Evolutionary conservation across 2,329 filamentous ascomycete species (phyloP).

Genomic region (Pleurostoma richardsiae): DNA sequence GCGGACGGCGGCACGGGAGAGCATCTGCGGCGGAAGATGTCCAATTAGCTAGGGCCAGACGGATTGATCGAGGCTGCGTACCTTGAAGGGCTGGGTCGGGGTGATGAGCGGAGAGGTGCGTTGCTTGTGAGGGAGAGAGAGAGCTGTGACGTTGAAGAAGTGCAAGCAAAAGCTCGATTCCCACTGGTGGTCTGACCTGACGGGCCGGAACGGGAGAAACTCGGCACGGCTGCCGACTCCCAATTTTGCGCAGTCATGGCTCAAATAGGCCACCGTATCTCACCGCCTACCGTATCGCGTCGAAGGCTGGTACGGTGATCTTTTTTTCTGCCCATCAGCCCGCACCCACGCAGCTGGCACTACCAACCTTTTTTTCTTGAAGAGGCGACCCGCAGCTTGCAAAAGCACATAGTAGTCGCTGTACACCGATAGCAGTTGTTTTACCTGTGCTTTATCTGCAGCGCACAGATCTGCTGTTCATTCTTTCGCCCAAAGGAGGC

Average conservation of each 20-base stretch:
- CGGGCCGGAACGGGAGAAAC: background rate
- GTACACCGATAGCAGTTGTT: too few species aligned
- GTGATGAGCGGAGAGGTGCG: too few species aligned
- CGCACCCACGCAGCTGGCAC: too few species aligned
- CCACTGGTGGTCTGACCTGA: constrained; percentile 3
- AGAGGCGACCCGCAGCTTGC: too few species aligned
- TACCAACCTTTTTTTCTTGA: too few species aligned
- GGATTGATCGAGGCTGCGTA: too few species aligned
- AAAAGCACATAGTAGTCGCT: too few species aligned
- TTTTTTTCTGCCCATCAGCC: background rate
- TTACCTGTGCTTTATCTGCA: too few species aligned
- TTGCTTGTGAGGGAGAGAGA: background rate
- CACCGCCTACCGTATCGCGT: background rate
- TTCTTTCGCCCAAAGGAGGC: too few species aligned
- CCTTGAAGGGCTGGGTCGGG: too few species aligned
- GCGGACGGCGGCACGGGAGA: constrained; percentile 65
- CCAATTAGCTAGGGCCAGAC: constrained; percentile 32
- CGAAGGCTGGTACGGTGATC: too few species aligned
- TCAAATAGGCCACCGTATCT: background rate
- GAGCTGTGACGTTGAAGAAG: constrained; percentile 9
- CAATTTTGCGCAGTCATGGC: background rate
- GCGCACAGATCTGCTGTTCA: too few species aligned
- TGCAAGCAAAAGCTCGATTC: constrained; percentile 1
- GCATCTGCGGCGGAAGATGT: constrained; percentile 60
- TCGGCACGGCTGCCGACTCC: background rate